phyloP scores from a whole-genome alignment of 768 basidiomycete genomes.

The Auricularia sp. region DNA sequence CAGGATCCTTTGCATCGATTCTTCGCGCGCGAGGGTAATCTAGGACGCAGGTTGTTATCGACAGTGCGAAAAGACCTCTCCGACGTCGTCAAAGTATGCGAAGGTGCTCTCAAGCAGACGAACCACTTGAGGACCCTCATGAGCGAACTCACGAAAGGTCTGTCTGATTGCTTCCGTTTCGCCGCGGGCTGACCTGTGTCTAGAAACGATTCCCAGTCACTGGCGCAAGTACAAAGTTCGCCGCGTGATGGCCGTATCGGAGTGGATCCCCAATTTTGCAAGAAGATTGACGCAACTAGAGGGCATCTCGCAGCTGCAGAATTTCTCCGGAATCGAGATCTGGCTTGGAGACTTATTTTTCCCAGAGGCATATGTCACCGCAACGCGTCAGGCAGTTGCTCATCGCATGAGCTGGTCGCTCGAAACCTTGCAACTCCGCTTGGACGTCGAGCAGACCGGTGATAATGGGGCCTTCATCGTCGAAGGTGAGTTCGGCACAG shows the following conservation, averaged over 20 bases:
- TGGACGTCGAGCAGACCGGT: slow-evolving; percentile 75
- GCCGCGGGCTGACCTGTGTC: background rate
- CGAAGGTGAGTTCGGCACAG: slow-evolving; percentile 51
- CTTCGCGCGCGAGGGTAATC: slow-evolving; percentile 78
- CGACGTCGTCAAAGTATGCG: slow-evolving; percentile 75
- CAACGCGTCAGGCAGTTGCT: slow-evolving; percentile 91
- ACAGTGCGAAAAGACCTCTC: slow-evolving; percentile 73
- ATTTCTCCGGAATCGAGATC: slow-evolving; percentile 61
- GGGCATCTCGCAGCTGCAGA: slow-evolving; percentile 52
- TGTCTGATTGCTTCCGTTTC: slow-evolving; percentile 8
- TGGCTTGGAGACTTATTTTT: slow-evolving; percentile 94
- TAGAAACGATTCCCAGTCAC: slow-evolving; percentile 79
- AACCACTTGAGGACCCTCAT: slow-evolving; percentile 90
- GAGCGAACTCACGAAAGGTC: slow-evolving; percentile 84
- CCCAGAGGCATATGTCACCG: slow-evolving; percentile 94
- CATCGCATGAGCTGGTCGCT: slow-evolving; percentile 88
- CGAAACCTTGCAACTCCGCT: slow-evolving; percentile 70
- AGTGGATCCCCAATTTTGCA: slow-evolving; percentile 77
- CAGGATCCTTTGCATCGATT: slow-evolving; percentile 82
- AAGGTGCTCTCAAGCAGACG: slow-evolving; percentile 85
- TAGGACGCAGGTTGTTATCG: slow-evolving; percentile 68
- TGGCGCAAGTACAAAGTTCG: slow-evolving; percentile 88
- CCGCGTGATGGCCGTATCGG: slow-evolving; percentile 68
- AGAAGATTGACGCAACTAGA: slow-evolving; percentile 79
- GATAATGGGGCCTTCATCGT: slow-evolving; percentile 75